Conservation (phyloP, 306 rosid species). For the Inga oerstediana region DNA sequence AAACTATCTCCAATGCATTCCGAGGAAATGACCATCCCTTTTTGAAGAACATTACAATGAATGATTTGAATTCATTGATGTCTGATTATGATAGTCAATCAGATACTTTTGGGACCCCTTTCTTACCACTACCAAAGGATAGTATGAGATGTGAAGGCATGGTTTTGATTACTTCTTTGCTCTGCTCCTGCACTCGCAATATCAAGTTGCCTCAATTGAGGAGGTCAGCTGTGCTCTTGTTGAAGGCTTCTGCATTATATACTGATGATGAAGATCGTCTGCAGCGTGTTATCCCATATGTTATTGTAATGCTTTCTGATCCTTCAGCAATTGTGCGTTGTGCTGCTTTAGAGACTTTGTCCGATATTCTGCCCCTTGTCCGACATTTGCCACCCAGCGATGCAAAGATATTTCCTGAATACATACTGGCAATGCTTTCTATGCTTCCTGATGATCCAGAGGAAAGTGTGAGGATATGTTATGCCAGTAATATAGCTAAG, state of each 20-base stretch:
- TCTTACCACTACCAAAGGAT: conserved; percentile 76
- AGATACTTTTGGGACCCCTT: conserved; percentile 88
- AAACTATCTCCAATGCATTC: conserved; percentile 74
- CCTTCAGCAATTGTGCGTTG: conserved; percentile 95
- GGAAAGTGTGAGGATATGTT: conserved; percentile 97
- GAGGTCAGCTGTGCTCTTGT: conserved; percentile 85
- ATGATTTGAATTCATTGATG: conserved; percentile 73
- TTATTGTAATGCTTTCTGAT: conserved; percentile 92
- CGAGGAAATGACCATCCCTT: conserved; percentile 86
- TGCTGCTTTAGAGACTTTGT: conserved; percentile 92
- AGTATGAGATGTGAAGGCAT: conserved; percentile 93
- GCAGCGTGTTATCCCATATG: conserved; percentile 94
- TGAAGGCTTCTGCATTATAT: conserved; percentile 86
- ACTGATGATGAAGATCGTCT: conserved; percentile 92
- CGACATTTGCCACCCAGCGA: conserved; percentile 98
- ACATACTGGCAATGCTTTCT: conserved; percentile 96
- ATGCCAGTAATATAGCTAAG: conserved; percentile 93
- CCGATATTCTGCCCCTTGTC: conserved; percentile 89
- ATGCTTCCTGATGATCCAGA: conserved; percentile 99
- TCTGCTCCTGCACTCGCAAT: conserved; percentile 94
- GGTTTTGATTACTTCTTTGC: conserved; percentile 92
- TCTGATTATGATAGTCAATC: conserved; percentile 88
- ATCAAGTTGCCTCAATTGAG: conserved; percentile 91
- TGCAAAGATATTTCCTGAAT: conserved; percentile 94
- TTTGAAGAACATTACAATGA: conserved; percentile 73